phyloP scores from a whole-genome alignment of 83 land plant species.

The Picea abies region DNA sequence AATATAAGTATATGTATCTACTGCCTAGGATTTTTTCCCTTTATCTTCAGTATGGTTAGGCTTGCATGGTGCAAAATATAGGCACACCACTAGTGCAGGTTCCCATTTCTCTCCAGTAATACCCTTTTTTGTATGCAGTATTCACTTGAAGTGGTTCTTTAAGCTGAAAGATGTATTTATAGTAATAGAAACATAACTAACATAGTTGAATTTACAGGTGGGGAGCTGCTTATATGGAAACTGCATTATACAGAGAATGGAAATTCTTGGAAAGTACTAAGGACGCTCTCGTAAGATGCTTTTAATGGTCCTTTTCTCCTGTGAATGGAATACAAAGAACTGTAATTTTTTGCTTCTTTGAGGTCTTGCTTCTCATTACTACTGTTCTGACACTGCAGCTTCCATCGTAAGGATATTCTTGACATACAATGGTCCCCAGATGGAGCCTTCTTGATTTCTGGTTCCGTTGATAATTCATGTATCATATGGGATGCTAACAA shows the following conservation, averaged over 20 bases:
- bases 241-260: slow-evolving; percentile 47
- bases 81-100: background rate
- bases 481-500: slow-evolving; percentile 88
- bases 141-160: background rate
- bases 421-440: slow-evolving; percentile 97
- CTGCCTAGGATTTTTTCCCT: background rate
- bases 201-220: slow-evolving; percentile 54
- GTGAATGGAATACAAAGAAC: background rate
- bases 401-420: slow-evolving; percentile 91
- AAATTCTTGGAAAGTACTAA: slow-evolving; percentile 79
- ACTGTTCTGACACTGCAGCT: slow-evolving; percentile 42
- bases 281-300: slow-evolving; percentile 69
- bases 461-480: slow-evolving; percentile 95
- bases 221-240: slow-evolving; percentile 92
- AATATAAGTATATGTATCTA: background rate
- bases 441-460: slow-evolving; percentile 77
- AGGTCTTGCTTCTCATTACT: background rate
- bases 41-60: background rate
- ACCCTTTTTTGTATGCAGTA: background rate
- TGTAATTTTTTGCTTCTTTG: background rate
- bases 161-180: background rate
- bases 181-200: background rate
- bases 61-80: background rate
- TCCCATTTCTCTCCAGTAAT: background rate
- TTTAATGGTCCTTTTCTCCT: background rate